Conservation (phyloP, 768 basidiomycete genomes). For the Amyloporia xantha region DNA sequence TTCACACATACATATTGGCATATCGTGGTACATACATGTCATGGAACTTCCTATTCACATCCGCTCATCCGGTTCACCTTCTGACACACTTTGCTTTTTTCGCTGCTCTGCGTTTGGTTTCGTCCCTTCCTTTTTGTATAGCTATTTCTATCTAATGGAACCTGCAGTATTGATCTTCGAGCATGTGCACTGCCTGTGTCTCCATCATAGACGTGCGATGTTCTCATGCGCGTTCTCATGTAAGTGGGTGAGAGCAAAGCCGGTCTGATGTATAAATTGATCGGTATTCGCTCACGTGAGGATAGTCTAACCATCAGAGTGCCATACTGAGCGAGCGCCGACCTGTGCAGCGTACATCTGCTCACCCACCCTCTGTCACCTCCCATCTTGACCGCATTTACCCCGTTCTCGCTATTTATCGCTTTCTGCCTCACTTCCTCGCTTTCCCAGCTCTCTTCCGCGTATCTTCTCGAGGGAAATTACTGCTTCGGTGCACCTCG, state of each 20-base stretch:
- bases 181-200: not conserved
- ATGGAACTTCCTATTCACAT: constrained; percentile 1
- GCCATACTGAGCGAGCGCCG: constrained; percentile 1
- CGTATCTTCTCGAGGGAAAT: not conserved
- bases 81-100: not conserved
- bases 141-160: not conserved
- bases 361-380: too few relatives aligned
- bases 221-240: too few relatives aligned
- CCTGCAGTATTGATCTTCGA: not conserved
- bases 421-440: not conserved
- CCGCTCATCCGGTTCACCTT: not conserved
- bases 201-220: not conserved
- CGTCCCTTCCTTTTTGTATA: not conserved
- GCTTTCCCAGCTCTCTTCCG: too few relatives aligned
- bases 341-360: constrained; percentile 5
- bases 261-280: too few relatives aligned
- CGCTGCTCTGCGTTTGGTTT: not conserved
- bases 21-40: not conserved
- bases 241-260: not conserved
- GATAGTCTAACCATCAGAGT: not conserved
- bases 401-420: not conserved
- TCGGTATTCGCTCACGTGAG: too few relatives aligned
- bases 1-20: not conserved
- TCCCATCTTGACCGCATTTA: not conserved
- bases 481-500: not conserved